Percentiles rank a stretch among this genome's conserved stretches.
Evolutionary conservation across 768 basidiomycete species (phyloP).

Genomic region (Trichaptum fuscoviolaceum): DNA sequence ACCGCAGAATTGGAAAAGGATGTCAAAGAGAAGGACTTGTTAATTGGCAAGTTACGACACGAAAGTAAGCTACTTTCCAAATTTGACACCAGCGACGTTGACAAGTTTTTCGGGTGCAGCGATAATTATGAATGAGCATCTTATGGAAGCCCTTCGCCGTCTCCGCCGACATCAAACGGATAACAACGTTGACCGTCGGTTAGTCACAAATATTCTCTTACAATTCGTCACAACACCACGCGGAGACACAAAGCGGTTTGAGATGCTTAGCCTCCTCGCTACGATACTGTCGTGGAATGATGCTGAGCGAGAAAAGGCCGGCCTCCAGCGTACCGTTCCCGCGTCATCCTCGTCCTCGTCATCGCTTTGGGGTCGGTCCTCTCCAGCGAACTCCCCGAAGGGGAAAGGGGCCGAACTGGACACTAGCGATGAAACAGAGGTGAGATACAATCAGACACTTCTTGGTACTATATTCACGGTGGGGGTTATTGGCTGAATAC

Average conservation of each 20-base stretch:
- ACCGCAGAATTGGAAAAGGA: slow-evolving; percentile 80
- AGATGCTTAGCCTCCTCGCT: slow-evolving; percentile 86
- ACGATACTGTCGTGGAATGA: slow-evolving; percentile 94
- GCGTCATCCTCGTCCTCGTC: slow-evolving; percentile 13
- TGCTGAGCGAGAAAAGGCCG: slow-evolving; percentile 85
- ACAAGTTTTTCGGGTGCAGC: slow-evolving; percentile 37
- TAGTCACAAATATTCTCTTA: slow-evolving; percentile 91
- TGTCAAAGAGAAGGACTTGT: slow-evolving; percentile 90
- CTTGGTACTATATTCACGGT: background rate
- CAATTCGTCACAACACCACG: slow-evolving; percentile 88
- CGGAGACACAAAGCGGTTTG: slow-evolving; percentile 91
- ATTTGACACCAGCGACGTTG: background rate
- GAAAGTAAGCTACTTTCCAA: slow-evolving; percentile 56
- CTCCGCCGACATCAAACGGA: slow-evolving; percentile 78
- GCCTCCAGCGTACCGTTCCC: slow-evolving; percentile 54
- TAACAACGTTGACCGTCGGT: slow-evolving; percentile 86
- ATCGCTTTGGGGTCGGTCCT: slow-evolving; percentile 23
- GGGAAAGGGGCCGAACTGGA: slow-evolving; percentile 52
- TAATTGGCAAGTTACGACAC: slow-evolving; percentile 92
- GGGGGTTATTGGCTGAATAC: slow-evolving; percentile 10
- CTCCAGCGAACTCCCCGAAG: slow-evolving; percentile 26
- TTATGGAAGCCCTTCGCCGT: slow-evolving; percentile 95
- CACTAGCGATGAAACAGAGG: slow-evolving; percentile 83
- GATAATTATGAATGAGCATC: slow-evolving; percentile 95
- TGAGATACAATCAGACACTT: slow-evolving; percentile 24